A percentile compares a stretch with the other conserved stretches of the same genome.
phyloP scores from a whole-genome alignment of 2,329 filamentous ascomycete genomes.

The Fusarium sp. region DNA sequence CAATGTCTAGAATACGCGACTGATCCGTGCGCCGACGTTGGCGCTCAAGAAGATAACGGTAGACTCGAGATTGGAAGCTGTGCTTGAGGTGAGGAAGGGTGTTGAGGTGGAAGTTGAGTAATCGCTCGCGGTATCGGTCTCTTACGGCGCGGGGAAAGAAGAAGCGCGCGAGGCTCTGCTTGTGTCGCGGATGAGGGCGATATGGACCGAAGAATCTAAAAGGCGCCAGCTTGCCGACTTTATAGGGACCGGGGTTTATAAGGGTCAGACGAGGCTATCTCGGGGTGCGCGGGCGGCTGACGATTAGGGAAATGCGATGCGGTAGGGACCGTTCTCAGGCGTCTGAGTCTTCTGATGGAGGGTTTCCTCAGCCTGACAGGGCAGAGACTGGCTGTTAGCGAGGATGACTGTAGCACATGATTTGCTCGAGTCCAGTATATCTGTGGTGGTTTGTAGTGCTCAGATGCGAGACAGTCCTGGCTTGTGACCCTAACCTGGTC shows the following conservation, averaged over 20 bases:
- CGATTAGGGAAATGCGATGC: conserved; percentile 4
- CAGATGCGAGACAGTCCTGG: conserved; percentile 32
- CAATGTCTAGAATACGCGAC: conserved; percentile 60
- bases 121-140: conserved; percentile 72
- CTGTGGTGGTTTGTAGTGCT: conserved; percentile 16
- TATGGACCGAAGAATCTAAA: conserved; percentile 56
- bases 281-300: conserved; percentile 30
- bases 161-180: conserved; percentile 69
- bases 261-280: conserved; percentile 29
- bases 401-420: conserved; percentile 46
- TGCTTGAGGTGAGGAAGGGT: conserved; percentile 78
- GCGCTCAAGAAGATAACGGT: conserved; percentile 76
- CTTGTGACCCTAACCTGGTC: conserved; percentile 40
- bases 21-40: conserved; percentile 67
- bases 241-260: conserved; percentile 11
- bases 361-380: conserved; percentile 37
- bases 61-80: conserved; percentile 80
- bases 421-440: conserved; percentile 32
- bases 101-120: conserved; percentile 79
- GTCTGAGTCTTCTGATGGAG: conserved; percentile 51
- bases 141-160: conserved; percentile 74
- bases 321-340: conserved; percentile 40
- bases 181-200: conserved; percentile 56
- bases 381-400: conserved; percentile 30
- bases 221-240: conserved; percentile 58